Percentiles rank a stretch among this genome's conserved stretches.
phyloP scores from a whole-genome alignment of 2,329 filamentous ascomycete species.

The Alternaria sp. region DNA sequence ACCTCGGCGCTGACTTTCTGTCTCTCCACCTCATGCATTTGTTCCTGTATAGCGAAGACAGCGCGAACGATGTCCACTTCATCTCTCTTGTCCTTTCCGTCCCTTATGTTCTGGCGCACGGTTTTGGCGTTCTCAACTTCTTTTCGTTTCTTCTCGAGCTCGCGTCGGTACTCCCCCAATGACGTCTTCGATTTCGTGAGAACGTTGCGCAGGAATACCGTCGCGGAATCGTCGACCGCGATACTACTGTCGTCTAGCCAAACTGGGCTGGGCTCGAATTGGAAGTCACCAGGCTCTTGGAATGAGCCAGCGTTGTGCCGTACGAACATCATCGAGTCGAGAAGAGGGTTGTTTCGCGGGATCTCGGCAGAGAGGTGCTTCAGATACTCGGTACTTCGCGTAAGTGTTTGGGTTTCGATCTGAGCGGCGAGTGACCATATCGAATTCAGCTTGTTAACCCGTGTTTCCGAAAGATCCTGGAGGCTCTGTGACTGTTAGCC shows the following conservation, averaged over 20 bases:
- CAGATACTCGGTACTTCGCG: conserved; percentile 74
- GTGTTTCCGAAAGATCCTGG: conserved; percentile 91
- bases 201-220: conserved; percentile 89
- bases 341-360: conserved; percentile 80
- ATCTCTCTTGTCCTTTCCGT: conserved; percentile 86
- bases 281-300: conserved; percentile 83
- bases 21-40: conserved; percentile 82
- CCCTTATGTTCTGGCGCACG: conserved; percentile 75
- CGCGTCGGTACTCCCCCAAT: conserved; percentile 77
- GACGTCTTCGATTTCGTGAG: conserved; percentile 88
- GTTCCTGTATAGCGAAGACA: conserved; percentile 85
- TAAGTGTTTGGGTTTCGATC: conserved; percentile 80
- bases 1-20: conserved; percentile 88
- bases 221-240: conserved; percentile 84
- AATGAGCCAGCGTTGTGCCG: conserved; percentile 85
- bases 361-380: conserved; percentile 80
- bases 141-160: conserved; percentile 83
- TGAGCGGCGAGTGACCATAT: conserved; percentile 83
- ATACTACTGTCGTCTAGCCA: conserved; percentile 95
- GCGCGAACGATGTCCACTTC: conserved; percentile 83
- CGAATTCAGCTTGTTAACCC: conserved; percentile 80
- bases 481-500: conserved; percentile 60
- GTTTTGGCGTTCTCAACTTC: conserved; percentile 82
- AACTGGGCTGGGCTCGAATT: conserved; percentile 91
- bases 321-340: conserved; percentile 98